Conservation (phyloP, 2,329 filamentous ascomycete species). For the Berkeleyomyces basicola region DNA sequence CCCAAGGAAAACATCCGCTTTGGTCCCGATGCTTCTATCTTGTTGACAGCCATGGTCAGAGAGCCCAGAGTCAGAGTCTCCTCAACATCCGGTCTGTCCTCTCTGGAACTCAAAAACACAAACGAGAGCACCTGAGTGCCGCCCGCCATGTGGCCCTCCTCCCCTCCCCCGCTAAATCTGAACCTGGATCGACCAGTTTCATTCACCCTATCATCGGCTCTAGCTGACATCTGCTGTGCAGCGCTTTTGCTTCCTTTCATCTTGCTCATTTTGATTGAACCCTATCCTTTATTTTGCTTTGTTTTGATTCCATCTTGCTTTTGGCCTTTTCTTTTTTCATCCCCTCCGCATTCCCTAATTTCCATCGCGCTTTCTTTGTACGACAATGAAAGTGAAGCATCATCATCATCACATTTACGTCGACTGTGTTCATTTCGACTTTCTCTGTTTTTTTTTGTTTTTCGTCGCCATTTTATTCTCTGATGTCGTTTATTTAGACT, state of each 20-base stretch:
- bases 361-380: no score
- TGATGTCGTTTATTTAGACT: neutral
- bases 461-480: neutral
- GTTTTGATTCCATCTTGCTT: no score
- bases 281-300: no score
- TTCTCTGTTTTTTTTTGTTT: neutral
- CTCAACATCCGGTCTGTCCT: constrained; percentile 1
- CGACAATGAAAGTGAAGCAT: neutral
- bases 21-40: constrained; percentile 38
- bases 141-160: neutral
- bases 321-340: no score
- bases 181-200: neutral
- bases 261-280: no score
- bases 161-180: neutral
- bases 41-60: constrained; percentile 66
- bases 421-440: neutral
- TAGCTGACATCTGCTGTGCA: no score
- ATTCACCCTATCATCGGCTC: neutral
- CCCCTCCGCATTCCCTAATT: no score
- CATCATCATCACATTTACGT: neutral
- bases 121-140: constrained; percentile 11
- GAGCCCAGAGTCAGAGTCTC: constrained; percentile 35
- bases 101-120: neutral
- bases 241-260: no score
- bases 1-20: constrained; percentile 46